Evolutionary conservation across 306 rosid species (phyloP).

Genomic region (Quercus variabilis): DNA sequence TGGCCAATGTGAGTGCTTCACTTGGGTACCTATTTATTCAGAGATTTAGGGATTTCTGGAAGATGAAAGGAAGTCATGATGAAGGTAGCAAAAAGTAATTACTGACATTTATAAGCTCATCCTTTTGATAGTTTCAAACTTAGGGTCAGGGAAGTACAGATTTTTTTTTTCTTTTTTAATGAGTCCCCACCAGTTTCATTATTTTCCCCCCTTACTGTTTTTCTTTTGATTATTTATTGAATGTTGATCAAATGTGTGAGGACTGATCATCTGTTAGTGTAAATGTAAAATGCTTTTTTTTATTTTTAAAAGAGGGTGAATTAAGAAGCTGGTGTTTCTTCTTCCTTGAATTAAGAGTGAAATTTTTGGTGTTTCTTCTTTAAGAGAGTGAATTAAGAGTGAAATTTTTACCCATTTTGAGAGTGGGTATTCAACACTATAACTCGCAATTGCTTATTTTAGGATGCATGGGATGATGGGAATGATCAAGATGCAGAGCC

Average conservation of each 20-base stretch:
- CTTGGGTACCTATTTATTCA: neutral
- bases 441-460: too few species aligned
- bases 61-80: neutral
- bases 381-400: neutral
- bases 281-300: neutral
- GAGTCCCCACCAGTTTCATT: neutral
- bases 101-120: slow-evolving; percentile 5
- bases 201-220: neutral
- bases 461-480: too few species aligned
- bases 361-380: too few species aligned
- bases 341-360: neutral
- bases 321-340: neutral
- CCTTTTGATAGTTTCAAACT: neutral
- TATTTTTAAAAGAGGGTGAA: neutral
- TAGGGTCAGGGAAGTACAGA: neutral
- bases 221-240: neutral
- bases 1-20: neutral
- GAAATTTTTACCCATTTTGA: neutral
- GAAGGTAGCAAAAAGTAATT: neutral
- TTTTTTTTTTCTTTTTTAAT: neutral
- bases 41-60: neutral
- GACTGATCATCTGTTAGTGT: neutral
- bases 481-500: too few species aligned
- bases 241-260: neutral
- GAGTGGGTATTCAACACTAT: too few species aligned